Evolutionary conservation across 495 filamentous ascomycete genomes (phyloP).

Genomic region (Penicillium soppii): DNA sequence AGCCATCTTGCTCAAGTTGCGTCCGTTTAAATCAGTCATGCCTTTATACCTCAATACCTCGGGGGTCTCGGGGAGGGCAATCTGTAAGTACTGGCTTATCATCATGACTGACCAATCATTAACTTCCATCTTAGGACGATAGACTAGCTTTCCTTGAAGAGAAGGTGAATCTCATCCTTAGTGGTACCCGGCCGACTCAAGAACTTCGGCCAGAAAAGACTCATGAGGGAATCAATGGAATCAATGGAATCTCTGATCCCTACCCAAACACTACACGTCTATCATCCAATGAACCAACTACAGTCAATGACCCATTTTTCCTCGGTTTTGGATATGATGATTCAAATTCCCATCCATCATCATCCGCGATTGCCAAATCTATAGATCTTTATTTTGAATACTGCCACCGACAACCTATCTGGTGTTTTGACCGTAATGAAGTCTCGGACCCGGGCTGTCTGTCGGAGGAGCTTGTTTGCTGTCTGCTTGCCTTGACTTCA

Average conservation of each 20-base stretch:
- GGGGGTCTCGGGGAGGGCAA: slow-evolving; percentile 29
- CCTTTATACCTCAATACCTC: slow-evolving; percentile 32
- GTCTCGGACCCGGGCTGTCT: slow-evolving; percentile 34
- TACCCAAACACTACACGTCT: slow-evolving; percentile 21
- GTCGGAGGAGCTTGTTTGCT: slow-evolving; percentile 43
- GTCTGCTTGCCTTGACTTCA: slow-evolving; percentile 41
- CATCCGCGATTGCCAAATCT: slow-evolving; percentile 28
- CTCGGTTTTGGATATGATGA: slow-evolving; percentile 33
- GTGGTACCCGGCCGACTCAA: slow-evolving; percentile 26
- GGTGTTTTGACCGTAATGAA: slow-evolving; percentile 48
- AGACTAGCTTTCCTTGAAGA: slow-evolving; percentile 46
- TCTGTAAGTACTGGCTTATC: slow-evolving; percentile 24
- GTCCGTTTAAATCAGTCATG: slow-evolving; percentile 43
- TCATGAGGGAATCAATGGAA: slow-evolving; percentile 14
- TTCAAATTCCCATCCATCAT: slow-evolving; percentile 24
- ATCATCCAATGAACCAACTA: slow-evolving; percentile 19
- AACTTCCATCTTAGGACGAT: slow-evolving; percentile 35
- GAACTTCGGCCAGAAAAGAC: slow-evolving; percentile 18
- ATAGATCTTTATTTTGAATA: slow-evolving; percentile 46
- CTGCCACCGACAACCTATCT: slow-evolving; percentile 49
- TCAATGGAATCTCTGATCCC: slow-evolving; percentile 6
- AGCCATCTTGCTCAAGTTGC: slow-evolving; percentile 46
- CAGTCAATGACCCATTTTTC: slow-evolving; percentile 25
- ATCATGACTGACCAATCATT: slow-evolving; percentile 9
- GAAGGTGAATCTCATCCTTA: slow-evolving; percentile 47